Evolutionary conservation across 345 rosid species (phyloP), one percentile per base, ranked within the genome.

Genomic region (Corchorus olitorius): DNA sequence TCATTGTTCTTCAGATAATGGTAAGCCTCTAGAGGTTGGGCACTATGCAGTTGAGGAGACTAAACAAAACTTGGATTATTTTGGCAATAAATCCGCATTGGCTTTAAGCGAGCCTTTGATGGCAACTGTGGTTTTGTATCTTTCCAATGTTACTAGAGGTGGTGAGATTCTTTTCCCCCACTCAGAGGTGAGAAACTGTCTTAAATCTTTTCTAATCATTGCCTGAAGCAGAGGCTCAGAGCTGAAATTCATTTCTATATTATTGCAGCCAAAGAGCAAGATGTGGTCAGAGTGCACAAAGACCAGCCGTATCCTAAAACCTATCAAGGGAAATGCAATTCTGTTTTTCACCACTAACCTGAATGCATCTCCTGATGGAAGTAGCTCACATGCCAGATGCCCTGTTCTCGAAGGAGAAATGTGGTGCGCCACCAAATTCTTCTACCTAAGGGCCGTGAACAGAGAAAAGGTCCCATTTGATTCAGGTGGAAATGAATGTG

Each of bases 101-200:
- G 71, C 74, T 54, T 65, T 66, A 14, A 82, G 67, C n/a, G 82
- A 83, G 78, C 80, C 86, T 77, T 75, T 89, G 83, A 80, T 93
- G 80, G 97, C 97, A 79, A 86, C 88, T 1, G 80, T 96, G 43
- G 82, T 93, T 82, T 84, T 93, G 72, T 92, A 89, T 79, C 91
- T 96, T 73, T 89, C 99, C 65, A 87, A 91, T 70, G 94, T 87
- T 50, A 78, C 83, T 43, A 81, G 19, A 2, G 99, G 98, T 10
- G 98, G 99, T 11, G 88, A 88, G 78, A 86, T 96, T 75, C 89
- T 88, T 73, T 93, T 93, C 80, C 97, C 92, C 48, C 19, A 85
- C 45, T 72, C 93, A 73, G 83, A 87, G 97, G 99, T 93, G 46
- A 79, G 34, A 79, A 80, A 77, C 69, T 53, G 19, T 17, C 39